Percentiles rank a stretch among this genome's conserved stretches.
phyloP scores from a whole-genome alignment of 2,329 filamentous ascomycete genomes.

The Aspergillus fijiensis region DNA sequence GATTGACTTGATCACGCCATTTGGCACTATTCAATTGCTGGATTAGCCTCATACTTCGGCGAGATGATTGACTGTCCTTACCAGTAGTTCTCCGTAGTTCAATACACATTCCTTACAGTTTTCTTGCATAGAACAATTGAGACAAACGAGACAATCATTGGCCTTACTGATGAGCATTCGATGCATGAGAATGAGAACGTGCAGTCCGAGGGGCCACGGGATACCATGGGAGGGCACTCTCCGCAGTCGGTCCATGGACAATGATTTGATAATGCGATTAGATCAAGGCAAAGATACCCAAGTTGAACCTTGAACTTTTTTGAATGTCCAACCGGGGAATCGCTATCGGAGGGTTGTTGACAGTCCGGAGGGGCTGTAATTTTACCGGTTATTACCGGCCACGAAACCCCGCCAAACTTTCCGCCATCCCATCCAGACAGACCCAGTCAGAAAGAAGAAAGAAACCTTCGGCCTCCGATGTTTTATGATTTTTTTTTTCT shows the following conservation, averaged over 20 bases:
- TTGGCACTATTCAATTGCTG: constrained; percentile 2
- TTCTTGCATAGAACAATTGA: too few relatives aligned
- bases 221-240: background rate
- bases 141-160: background rate
- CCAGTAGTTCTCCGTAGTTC: background rate
- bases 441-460: too few relatives aligned
- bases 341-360: background rate
- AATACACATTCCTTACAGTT: background rate
- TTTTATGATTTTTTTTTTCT: constrained; percentile 14
- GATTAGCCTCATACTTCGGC: background rate
- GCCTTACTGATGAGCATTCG: background rate
- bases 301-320: background rate
- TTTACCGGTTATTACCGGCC: constrained; percentile 11
- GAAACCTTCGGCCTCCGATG: constrained; percentile 1
- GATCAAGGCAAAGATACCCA: background rate
- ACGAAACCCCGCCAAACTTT: constrained; percentile 11
- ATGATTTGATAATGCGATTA: background rate
- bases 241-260: background rate
- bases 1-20: constrained; percentile 10
- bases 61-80: background rate
- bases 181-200: background rate
- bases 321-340: background rate
- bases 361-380: background rate
- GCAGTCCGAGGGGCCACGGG: background rate
- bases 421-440: too few relatives aligned